Evolutionary conservation across 2,329 filamentous ascomycete genomes (phyloP).

Genomic region (Venturia carpophila): DNA sequence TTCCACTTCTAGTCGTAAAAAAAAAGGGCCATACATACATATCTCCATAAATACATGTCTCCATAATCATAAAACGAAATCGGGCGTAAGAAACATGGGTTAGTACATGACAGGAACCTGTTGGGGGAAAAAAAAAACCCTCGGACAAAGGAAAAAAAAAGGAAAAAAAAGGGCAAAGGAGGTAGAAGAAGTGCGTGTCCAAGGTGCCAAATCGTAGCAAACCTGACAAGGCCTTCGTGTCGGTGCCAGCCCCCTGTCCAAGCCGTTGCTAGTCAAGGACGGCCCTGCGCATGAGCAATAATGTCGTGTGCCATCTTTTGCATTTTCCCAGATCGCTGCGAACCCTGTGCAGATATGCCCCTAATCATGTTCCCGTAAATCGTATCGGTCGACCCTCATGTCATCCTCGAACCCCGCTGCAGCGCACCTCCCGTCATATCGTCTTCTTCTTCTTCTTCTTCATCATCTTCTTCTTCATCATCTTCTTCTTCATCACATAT

Average conservation of each 20-base stretch:
- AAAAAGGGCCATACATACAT: conserved; percentile 4
- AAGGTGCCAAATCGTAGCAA: neutral
- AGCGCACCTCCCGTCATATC: neutral
- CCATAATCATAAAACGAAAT: neutral
- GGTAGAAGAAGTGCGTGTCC: neutral
- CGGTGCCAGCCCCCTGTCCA: neutral
- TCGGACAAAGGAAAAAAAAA: neutral
- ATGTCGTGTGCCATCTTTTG: conserved; percentile 2
- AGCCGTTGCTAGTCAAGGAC: neutral
- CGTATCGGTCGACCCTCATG: neutral
- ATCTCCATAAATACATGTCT: neutral
- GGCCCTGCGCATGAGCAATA: neutral
- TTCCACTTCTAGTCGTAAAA: neutral
- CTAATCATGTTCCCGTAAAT: conserved; percentile 6
- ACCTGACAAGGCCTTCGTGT: neutral
- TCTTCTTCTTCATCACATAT: neutral
- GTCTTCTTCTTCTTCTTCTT: neutral
- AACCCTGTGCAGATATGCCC: neutral
- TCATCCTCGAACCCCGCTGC: neutral
- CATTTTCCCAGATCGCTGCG: conserved; percentile 1
- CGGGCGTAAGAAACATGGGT: conserved; percentile 5
- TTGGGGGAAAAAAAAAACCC: neutral
- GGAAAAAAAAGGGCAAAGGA: neutral
- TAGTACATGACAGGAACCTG: neutral
- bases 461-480: neutral